These are phyloP conservation scores for Corchorus olitorius DNA, from an alignment of 345 rosid species.

Conservation along the genomic window DNA sequence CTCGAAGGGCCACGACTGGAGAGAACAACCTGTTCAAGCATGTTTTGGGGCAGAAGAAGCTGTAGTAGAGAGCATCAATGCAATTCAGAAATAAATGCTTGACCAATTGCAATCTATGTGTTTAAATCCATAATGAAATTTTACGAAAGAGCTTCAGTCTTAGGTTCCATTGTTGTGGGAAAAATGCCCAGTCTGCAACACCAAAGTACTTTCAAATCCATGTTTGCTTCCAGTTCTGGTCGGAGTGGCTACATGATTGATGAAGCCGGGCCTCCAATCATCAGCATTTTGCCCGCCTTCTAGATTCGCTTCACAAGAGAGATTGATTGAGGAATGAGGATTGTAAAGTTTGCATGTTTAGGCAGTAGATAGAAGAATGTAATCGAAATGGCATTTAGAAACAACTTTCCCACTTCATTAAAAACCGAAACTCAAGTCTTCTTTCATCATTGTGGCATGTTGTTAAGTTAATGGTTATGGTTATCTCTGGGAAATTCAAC, in stretches of 20 bases:
- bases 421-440: too few relatives aligned
- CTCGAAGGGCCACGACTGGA: constrained; percentile 73
- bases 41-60: constrained; percentile 99
- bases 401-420: too few relatives aligned
- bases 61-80: constrained; percentile 98
- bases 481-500: too few relatives aligned
- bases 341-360: too few relatives aligned
- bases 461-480: too few relatives aligned
- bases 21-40: constrained; percentile 85
- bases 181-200: neutral
- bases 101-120: constrained; percentile 16
- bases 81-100: constrained; percentile 94
- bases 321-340: too few relatives aligned
- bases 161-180: neutral
- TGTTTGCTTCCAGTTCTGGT: too few relatives aligned
- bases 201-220: neutral
- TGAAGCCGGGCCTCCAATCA: neutral
- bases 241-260: constrained; percentile 3
- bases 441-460: too few relatives aligned
- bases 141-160: neutral
- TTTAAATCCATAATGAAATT: neutral
- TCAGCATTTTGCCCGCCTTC: too few relatives aligned
- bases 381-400: too few relatives aligned
- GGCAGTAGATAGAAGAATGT: too few relatives aligned
- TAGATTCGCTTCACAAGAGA: too few relatives aligned